phyloP scores from a whole-genome alignment of 805 yeast species.

The Yarrowia divulgata region DNA sequence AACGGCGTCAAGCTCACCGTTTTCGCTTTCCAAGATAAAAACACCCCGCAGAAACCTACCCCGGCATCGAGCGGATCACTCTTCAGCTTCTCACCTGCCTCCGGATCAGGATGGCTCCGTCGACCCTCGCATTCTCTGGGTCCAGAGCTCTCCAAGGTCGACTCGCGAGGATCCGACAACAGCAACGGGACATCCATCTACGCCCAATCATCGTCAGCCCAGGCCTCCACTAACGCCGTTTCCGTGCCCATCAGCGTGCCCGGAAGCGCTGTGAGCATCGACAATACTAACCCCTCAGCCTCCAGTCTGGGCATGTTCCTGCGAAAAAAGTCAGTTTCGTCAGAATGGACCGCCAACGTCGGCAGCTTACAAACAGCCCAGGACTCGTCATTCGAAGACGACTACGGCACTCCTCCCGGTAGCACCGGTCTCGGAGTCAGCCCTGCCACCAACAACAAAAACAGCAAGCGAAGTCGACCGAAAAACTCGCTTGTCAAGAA shows the following conservation, averaged over 20 bases:
- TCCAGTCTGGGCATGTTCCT: slow-evolving; percentile 24
- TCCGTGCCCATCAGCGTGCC: slow-evolving; percentile 31
- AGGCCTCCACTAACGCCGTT: slow-evolving; percentile 21
- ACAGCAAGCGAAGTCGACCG: slow-evolving; percentile 47
- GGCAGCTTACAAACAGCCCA: slow-evolving; percentile 1
- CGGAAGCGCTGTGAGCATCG: background rate
- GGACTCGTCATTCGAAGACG: slow-evolving; percentile 23
- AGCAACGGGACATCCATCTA: slow-evolving; percentile 14
- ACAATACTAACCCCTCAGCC: slow-evolving; percentile 1
- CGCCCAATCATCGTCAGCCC: slow-evolving; percentile 12
- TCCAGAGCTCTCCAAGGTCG: slow-evolving; percentile 18
- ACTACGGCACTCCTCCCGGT: slow-evolving; percentile 27
- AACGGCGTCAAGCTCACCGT: slow-evolving; percentile 43
- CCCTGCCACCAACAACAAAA: slow-evolving; percentile 7
- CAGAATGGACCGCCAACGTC: slow-evolving; percentile 4
- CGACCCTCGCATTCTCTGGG: slow-evolving; percentile 19
- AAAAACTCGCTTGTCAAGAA: slow-evolving; percentile 51
- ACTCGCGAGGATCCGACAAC: slow-evolving; percentile 21
- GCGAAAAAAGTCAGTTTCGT: slow-evolving; percentile 18
- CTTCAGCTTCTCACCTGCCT: slow-evolving; percentile 14
- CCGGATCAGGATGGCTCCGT: slow-evolving; percentile 28
- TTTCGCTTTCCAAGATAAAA: slow-evolving; percentile 21
- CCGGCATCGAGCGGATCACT: slow-evolving; percentile 8
- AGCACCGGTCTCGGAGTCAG: slow-evolving; percentile 5
- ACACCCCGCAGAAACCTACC: background rate